Evolutionary conservation across 2,329 filamentous ascomycete genomes (phyloP), one percentile per base, ranked within the genome.

Genomic region (Microcyclospora tardicrescens): DNA sequence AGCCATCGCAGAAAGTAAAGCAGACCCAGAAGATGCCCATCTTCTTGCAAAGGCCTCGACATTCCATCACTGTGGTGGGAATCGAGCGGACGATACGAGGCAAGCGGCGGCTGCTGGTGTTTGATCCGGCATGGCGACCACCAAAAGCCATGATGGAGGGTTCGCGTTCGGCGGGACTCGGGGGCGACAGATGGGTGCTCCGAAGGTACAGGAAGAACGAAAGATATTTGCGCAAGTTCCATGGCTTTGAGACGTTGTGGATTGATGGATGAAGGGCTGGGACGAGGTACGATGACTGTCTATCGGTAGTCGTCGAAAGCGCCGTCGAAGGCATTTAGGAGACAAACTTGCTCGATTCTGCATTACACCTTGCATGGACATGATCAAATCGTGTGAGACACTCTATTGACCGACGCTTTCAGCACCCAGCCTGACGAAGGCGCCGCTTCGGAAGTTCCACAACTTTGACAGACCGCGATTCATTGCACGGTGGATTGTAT

Each of bases 31-130:
- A 85, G 3, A 78, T 86, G 19, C 87, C 89, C 0, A 77, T 96
- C 32, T 95, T 94, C 60, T 77, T 94, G 42, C 89, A 96, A 57
- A 83, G 89, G 52, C 77, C 78, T 72, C 81, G 84, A 2, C 89
- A 96, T 59, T 95, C 87, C 1, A 67, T 94, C 64, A 93, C 85
- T 0, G 84, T 96, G 33, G 68, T 96, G 40, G 89, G 89, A 0
- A 69, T 93, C 24, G 86, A 95, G 58, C 74, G 72, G 45, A 72
- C 69, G 14, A 67, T 61, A 24, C 69, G 79, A 40, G 81, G 81
- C n/a, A 63, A 65, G 15, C 64, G 69, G 37, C 81, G 81, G 47
- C 65, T 96, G 8, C 66, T 96, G 1, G 81, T 93, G 10, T 93
- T 94, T 56, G 87, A 96, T 56, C 87, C 89, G 1, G 80, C 82